These are phyloP conservation scores for Calamus simplicifolius DNA, from an alignment of 176 grass and related monocot species.

Conservation along the genomic window DNA sequence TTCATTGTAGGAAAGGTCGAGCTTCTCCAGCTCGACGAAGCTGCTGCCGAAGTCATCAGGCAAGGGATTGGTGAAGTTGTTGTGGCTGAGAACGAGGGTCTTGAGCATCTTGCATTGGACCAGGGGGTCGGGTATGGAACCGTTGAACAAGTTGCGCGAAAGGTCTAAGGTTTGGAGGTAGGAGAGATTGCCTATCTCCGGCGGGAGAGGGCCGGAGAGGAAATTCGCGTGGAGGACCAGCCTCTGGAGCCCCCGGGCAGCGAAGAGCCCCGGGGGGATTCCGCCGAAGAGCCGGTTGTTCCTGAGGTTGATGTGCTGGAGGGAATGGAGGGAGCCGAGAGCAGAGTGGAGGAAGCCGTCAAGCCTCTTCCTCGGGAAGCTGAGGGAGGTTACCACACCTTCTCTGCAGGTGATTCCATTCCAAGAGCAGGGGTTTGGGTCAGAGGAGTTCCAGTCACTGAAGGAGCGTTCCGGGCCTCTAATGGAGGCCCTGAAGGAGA, in stretches of 20 bases:
- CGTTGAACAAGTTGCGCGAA: slow-evolving; percentile 61
- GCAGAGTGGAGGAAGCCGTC: slow-evolving; percentile 5
- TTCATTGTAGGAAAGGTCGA: slow-evolving; percentile 75
- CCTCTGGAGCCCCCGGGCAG: slow-evolving; percentile 31
- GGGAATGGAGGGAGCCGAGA: slow-evolving; percentile 10
- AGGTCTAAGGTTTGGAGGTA: slow-evolving; percentile 86
- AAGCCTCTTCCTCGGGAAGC: slow-evolving; percentile 15
- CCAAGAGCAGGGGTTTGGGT: slow-evolving; percentile 6
- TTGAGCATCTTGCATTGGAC: slow-evolving; percentile 62
- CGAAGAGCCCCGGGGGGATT: slow-evolving; percentile 4
- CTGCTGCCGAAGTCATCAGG: slow-evolving; percentile 32
- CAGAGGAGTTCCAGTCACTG: slow-evolving; percentile 4
- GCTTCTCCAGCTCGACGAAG: slow-evolving; percentile 46
- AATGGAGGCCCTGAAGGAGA: neutral
- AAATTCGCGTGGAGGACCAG: slow-evolving; percentile 77
- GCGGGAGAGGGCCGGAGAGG: slow-evolving; percentile 45
- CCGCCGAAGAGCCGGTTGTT: slow-evolving; percentile 4
- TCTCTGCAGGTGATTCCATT: slow-evolving; percentile 9
- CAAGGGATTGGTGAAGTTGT: slow-evolving; percentile 47
- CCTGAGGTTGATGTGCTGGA: slow-evolving; percentile 6
- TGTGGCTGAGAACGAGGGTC: slow-evolving; percentile 45
- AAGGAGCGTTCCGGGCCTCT: slow-evolving; percentile 1
- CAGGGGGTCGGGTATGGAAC: slow-evolving; percentile 50
- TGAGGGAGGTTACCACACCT: neutral
- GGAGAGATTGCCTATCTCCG: slow-evolving; percentile 45